Percentiles rank a stretch among this genome's conserved stretches.
Evolutionary conservation across 495 filamentous ascomycete genomes (phyloP).

Genomic region (Friedmanniomyces endolithicus): DNA sequence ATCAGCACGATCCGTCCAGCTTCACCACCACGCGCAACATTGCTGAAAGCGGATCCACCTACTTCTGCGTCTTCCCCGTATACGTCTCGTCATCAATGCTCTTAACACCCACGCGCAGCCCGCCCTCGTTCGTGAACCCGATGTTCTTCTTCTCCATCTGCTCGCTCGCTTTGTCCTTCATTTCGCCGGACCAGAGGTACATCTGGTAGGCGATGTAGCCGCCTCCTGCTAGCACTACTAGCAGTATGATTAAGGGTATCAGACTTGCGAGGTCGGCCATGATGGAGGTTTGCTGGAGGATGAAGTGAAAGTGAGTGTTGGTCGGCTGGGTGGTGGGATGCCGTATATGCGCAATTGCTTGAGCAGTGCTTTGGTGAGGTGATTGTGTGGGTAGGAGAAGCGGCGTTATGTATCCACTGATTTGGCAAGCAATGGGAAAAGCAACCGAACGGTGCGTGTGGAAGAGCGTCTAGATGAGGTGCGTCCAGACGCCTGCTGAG

Average conservation of each 20-base stretch:
- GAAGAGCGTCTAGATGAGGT: too few species aligned
- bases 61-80: slow-evolving; percentile 67
- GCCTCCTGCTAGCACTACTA: slow-evolving; percentile 48
- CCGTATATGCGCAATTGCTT: too few species aligned
- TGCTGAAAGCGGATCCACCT: slow-evolving; percentile 1
- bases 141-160: slow-evolving; percentile 78
- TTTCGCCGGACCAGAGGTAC: slow-evolving; percentile 56
- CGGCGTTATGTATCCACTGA: too few species aligned
- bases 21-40: background rate
- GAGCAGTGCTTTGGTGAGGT: too few species aligned
- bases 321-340: too few species aligned
- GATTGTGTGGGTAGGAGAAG: too few species aligned
- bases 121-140: slow-evolving; percentile 66
- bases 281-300: too few species aligned
- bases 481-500: too few species aligned
- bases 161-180: slow-evolving; percentile 52
- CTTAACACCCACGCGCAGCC: slow-evolving; percentile 64
- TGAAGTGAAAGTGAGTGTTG: too few species aligned
- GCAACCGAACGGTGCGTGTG: too few species aligned
- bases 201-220: slow-evolving; percentile 59
- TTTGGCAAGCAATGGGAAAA: too few species aligned
- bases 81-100: slow-evolving; percentile 64
- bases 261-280: slow-evolving; percentile 32
- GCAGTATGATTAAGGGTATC: slow-evolving; percentile 60
- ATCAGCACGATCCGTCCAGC: background rate